phyloP scores from a whole-genome alignment of 2,329 filamentous ascomycete species.

The Phyllosticta capitalensis region DNA sequence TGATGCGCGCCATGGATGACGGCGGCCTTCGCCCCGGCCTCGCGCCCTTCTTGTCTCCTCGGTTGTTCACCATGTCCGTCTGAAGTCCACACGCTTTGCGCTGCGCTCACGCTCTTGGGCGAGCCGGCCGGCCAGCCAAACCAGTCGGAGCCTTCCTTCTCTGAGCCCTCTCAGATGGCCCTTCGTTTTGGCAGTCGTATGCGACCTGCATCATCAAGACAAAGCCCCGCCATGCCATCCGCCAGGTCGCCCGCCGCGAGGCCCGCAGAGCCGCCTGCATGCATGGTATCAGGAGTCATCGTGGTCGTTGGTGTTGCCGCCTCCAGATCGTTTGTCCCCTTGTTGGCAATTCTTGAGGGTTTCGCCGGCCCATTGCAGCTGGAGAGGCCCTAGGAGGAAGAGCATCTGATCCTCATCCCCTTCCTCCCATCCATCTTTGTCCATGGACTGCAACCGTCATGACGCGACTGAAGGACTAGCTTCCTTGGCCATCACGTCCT shows the following conservation, averaged over 20 bases:
- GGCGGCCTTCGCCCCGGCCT: neutral
- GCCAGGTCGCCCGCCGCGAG: neutral
- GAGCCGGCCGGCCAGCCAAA: neutral
- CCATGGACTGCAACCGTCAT: neutral
- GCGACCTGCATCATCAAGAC: neutral
- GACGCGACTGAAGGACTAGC: neutral
- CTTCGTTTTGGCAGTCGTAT: neutral
- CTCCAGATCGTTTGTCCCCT: neutral
- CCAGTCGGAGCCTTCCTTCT: neutral
- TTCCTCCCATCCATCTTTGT: neutral
- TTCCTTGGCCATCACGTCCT: neutral
- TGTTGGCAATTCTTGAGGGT: neutral
- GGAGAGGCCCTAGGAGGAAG: neutral
- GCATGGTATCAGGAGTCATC: neutral
- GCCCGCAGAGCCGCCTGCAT: neutral
- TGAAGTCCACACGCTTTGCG: neutral
- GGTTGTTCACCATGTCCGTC: neutral
- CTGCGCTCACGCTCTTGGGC: neutral
- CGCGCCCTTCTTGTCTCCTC: neutral
- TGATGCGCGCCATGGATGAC: neutral
- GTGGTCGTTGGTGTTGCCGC: neutral
- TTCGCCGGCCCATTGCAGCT: neutral
- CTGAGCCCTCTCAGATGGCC: neutral
- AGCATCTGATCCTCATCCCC: neutral
- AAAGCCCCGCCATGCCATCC: neutral